These are phyloP conservation scores for Ceratocystis lukuohia DNA, from an alignment of 2,329 filamentous ascomycete genomes.

Conservation along the genomic window DNA sequence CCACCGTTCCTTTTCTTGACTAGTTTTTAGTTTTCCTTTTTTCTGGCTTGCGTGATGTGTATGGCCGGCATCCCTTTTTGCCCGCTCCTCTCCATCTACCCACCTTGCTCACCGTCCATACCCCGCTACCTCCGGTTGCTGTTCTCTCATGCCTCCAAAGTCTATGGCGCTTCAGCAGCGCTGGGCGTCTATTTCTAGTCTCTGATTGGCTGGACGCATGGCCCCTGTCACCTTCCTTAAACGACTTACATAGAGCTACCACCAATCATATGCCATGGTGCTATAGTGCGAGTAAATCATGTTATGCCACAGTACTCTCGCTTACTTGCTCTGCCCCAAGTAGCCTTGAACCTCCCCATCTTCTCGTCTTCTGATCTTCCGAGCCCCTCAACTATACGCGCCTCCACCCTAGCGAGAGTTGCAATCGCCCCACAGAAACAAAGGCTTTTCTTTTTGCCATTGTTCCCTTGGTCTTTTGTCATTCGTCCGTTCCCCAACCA, in stretches of 20 bases:
- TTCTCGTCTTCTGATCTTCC: no score
- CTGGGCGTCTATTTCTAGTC: constrained; percentile 28
- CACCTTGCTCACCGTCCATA: neutral
- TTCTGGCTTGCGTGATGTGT: no score
- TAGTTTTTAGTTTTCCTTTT: neutral
- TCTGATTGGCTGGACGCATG: constrained; percentile 8
- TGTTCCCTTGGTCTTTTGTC: no score
- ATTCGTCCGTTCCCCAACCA: no score
- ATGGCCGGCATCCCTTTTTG: constrained; percentile 10
- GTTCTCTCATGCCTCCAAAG: neutral
- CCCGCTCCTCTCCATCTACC: neutral
- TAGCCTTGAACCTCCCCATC: no score
- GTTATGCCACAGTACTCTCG: no score
- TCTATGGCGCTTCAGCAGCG: neutral
- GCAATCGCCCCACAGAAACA: no score
- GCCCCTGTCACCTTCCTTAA: neutral
- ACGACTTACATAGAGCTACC: neutral
- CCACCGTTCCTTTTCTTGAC: neutral
- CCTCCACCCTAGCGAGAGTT: no score
- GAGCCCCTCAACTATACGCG: no score
- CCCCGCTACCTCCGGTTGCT: neutral
- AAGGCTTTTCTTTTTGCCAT: no score
- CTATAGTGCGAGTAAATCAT: no score
- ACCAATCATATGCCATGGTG: constrained; percentile 1
- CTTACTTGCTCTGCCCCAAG: no score